Evolutionary conservation across 192 early-diverging fungal genomes (phyloP), one percentile per base, ranked within the genome.

Genomic region (Coemansia sp.): DNA sequence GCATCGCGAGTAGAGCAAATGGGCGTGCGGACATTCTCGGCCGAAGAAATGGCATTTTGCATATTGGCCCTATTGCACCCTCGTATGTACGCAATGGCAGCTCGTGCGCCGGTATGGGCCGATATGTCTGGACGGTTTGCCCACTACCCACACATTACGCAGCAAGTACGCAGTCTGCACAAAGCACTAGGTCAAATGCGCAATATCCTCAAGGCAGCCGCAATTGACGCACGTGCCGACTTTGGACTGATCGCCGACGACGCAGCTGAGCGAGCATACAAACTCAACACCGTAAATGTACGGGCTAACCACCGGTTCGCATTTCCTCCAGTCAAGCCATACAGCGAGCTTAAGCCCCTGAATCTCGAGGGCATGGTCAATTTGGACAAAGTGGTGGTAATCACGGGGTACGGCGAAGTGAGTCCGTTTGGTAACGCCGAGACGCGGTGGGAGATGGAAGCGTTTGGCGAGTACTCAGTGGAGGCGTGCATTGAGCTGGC

Each of bases 391-490:
- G 89, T 93, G 5, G 87, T 95, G 25, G 94, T 97, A 31, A 83
- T 94, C 31, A 91, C 91, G 48, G 94, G 94, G 50, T 97, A 93
- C 68, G 89, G 89, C 75, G 94, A 97, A 74, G 94, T 97, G 11
- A 90, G 92, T 7, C 94, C 94, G 9, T 94, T 87, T 78, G 94
- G 94, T 75, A 90, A 90, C 57, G 83, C 89, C 25, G 86, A 93
- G 64, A 94, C 93, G 52, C 91, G 94, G 62, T 97, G 94, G 94
- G 93, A 97, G 76, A 94, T 97, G 90, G 94, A 97, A 75, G 87
- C 93, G 50, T 75, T 83, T 59, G 94, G 94, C 64, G 71, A 74
- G 51, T 74, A 68, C 23, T 74, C 71, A 26, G 61, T 74, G 9
- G 71, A 74, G 25, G 71, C 93, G 37, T 94, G 92, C 72, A 93